Conservation (phyloP, 495 filamentous ascomycete genomes). For the Aspergillus bertholletiae region DNA sequence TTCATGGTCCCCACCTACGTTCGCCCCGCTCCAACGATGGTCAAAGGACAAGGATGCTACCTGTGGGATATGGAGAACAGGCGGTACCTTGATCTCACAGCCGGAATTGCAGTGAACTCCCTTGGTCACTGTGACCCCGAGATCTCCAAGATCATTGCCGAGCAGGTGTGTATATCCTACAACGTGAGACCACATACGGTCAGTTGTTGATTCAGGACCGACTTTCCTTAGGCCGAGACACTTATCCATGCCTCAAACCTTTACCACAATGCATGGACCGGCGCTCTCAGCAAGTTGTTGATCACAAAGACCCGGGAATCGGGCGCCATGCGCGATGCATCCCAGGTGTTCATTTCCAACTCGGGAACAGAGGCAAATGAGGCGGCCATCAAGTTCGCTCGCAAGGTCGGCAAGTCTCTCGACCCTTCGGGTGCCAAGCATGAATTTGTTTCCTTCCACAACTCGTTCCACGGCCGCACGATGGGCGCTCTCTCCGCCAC, state of each 20-base stretch:
- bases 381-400: slow-evolving; percentile 92
- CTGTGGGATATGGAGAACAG: slow-evolving; percentile 87
- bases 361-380: slow-evolving; percentile 95
- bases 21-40: slow-evolving; percentile 85
- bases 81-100: slow-evolving; percentile 88
- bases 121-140: slow-evolving; percentile 83
- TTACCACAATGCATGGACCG: slow-evolving; percentile 94
- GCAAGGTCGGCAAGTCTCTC: slow-evolving; percentile 76
- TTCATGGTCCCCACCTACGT: slow-evolving; percentile 96
- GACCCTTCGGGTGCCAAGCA: slow-evolving; percentile 70
- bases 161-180: slow-evolving; percentile 57
- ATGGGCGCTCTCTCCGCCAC: slow-evolving; percentile 91
- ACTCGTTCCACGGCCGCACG: slow-evolving; percentile 93
- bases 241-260: slow-evolving; percentile 91
- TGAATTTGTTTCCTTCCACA: slow-evolving; percentile 84
- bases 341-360: slow-evolving; percentile 90
- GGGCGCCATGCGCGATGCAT: slow-evolving; percentile 75
- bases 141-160: slow-evolving; percentile 61
- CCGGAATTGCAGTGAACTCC: slow-evolving; percentile 92
- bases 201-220: not conserved
- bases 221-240: slow-evolving; percentile 55
- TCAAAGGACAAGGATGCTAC: slow-evolving; percentile 79
- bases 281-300: slow-evolving; percentile 79
- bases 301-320: slow-evolving; percentile 69
- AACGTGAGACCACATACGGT: not conserved